Evolutionary conservation across 257 asterid genomes (phyloP), one percentile per base, ranked within the genome.

Genomic region (Oldenlandia corymbosa): DNA sequence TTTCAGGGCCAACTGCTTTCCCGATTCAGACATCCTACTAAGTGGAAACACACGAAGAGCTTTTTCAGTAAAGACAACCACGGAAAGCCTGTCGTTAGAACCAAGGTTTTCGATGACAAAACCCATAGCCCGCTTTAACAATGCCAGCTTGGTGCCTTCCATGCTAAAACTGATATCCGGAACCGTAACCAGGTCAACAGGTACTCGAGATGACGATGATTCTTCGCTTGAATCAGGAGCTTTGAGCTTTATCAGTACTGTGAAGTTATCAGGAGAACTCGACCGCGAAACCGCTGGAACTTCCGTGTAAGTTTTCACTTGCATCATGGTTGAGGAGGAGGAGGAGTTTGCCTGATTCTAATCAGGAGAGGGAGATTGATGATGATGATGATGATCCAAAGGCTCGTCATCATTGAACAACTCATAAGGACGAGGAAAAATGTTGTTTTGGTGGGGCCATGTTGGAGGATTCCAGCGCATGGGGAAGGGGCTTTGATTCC

Each of bases 111-210:
- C 96, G 71, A 93, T 93, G 67, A 93, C 90, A 32, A 93, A 93
- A 10, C 97, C 99, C 99, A 93, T 93, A 17, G 99, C 99, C 21
- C 97, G 90, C 75, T 93, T 93, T 28, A 93, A 81, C 72, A 93
- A 51, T 0, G 97, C 97, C 3, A 93, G 96, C 84, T 93, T 93
- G 1, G 97, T 90, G 20, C 99, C 99, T 2, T 96, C 97, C 99
- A 93, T 93, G 82, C 97, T 93, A 56, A 97, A 97, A 39, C 99
- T 93, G 32, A 84, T 87, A 69, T 93, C 99, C 60, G 90, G 96
- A 80, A 93, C 96, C 0, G 99, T 93, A 43, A 87, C 97, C 17
- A 93, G 92, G 78, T 93, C 99, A 61, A 93, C 95, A 2, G 97
- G 92, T 4, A 95, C 94, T 41, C 97, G 99, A 41, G 91, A 79